Base-by-base conservation (phyloP, 352 stramenopile genomes). In the Phytophthora ohioensis region DNA sequence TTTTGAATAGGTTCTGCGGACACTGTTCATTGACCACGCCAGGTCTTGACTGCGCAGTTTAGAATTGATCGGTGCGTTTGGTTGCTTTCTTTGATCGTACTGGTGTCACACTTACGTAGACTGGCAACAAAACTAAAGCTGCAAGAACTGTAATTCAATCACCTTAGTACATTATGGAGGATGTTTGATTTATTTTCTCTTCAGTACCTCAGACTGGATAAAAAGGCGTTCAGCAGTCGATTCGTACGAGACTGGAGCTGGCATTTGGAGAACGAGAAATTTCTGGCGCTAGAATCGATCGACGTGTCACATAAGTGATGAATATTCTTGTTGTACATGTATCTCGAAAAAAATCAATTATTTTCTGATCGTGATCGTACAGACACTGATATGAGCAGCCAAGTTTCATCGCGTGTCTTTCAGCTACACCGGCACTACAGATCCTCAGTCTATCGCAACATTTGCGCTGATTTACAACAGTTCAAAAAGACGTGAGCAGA, bases 161-260 rank as follows among this genome's bases (percentile, higher is more conserved):
- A 87, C 8, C 58, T 92, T 10, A 59, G 75, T 9, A 57, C 49
- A 42, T 57, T 92, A 31, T 78, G 87, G 49, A 80, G 84, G 79
- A 82, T 15, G 76, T 75, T 5, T 58, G 64, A 21, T 21, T 21
- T 21, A 21, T 3, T 92, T 91, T 47, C 80, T 73, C 56, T 92
- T 1, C 32, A 57, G 10, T 38, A 41, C 48, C 43, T 92, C 0
- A 69, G 71, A 13, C 21, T 92, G 32, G 71, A 78, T 0, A 47
- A 55, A 0, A 85, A 89, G 41, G 49, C 74, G 7, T 92, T 90
- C 43, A 85, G 75, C 27, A 90, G 82, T 64, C 75, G 82, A 13
- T 91, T 90, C 64, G 76, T 92, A 60, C 72, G 82, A 39, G 82
- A 91, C 46, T 91, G 75, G 82, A 63, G 61, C 17, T 71, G 45